Conservation (phyloP, 2,329 filamentous ascomycete species). For the Davidsoniella eucalypti region DNA sequence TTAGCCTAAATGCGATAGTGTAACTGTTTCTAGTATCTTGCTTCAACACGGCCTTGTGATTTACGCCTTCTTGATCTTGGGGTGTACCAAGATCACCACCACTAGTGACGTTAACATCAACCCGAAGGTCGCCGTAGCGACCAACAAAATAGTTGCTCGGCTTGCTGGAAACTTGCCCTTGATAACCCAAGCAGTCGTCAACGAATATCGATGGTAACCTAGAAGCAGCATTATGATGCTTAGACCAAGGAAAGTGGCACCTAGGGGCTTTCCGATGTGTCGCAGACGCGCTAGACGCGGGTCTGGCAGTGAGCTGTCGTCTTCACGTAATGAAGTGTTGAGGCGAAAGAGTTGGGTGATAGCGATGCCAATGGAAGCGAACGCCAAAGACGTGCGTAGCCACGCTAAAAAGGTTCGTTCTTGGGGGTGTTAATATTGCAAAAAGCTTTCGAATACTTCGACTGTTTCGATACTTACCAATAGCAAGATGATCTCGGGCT, state of each 20-base stretch:
- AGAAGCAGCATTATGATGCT: conserved; percentile 59
- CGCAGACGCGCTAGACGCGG: conserved; percentile 31
- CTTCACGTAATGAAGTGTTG: conserved; percentile 43
- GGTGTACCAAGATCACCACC: conserved; percentile 41
- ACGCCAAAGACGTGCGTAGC: conserved; percentile 67
- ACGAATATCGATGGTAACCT: conserved; percentile 64
- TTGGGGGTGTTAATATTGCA: conserved; percentile 19
- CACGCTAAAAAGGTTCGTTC: conserved; percentile 76
- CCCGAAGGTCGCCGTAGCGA: conserved; percentile 47
- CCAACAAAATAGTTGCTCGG: conserved; percentile 55
- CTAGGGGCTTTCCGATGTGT: conserved; percentile 55
- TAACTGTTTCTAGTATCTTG: background rate
- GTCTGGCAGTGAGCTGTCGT: conserved; percentile 16
- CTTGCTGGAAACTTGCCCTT: conserved; percentile 66
- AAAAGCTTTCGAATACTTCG: background rate
- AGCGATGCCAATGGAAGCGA: conserved; percentile 68
- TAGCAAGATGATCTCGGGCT: conserved; percentile 63
- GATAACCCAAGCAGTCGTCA: conserved; percentile 65
- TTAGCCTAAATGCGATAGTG: background rate
- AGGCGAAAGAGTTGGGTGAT: conserved; percentile 74
- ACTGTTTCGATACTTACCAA: conserved; percentile 33
- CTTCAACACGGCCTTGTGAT: background rate
- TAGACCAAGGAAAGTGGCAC: conserved; percentile 60
- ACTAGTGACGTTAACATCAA: conserved; percentile 45
- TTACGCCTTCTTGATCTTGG: conserved; percentile 13